Evolutionary conservation across 306 rosid species (phyloP).

Genomic region (Fragaria vesca): DNA sequence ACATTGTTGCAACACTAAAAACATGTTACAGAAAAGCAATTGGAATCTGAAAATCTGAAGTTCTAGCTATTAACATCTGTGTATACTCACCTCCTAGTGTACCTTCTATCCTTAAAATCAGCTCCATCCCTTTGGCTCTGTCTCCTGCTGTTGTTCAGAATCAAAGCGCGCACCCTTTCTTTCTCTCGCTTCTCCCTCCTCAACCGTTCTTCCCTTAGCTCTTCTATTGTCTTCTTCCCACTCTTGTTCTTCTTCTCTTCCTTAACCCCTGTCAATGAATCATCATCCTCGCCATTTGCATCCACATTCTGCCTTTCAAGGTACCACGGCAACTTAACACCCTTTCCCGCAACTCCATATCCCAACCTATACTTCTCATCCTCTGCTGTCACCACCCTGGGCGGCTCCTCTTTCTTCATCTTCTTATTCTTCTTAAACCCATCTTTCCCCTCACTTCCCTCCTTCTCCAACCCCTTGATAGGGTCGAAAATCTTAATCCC

Average conservation of each 20-base stretch:
- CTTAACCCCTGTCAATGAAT: constrained; percentile 8
- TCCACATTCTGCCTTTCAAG: constrained; percentile 42
- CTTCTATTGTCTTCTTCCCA: constrained; percentile 70
- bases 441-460: constrained; percentile 31
- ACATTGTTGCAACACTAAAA: background rate
- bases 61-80: background rate
- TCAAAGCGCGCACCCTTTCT: constrained; percentile 68
- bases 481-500: constrained; percentile 88
- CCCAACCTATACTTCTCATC: constrained; percentile 90
- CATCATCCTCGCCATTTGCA: constrained; percentile 29
- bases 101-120: constrained; percentile 29
- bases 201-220: constrained; percentile 76
- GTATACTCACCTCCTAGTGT: constrained; percentile 46
- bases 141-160: constrained; percentile 25
- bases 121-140: constrained; percentile 27
- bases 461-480: constrained; percentile 36
- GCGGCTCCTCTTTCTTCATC: constrained; percentile 59
- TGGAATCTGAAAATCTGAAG: background rate
- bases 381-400: constrained; percentile 55
- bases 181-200: constrained; percentile 76
- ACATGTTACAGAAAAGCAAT: background rate
- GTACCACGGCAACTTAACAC: constrained; percentile 90
- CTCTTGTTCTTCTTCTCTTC: constrained; percentile 42
- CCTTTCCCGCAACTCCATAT: constrained; percentile 85
- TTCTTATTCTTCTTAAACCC: constrained; percentile 51